A percentile compares a stretch with the other conserved stretches of the same genome.
phyloP scores from a whole-genome alignment of 495 filamentous ascomycete species.

The Aspergillus ostianus region DNA sequence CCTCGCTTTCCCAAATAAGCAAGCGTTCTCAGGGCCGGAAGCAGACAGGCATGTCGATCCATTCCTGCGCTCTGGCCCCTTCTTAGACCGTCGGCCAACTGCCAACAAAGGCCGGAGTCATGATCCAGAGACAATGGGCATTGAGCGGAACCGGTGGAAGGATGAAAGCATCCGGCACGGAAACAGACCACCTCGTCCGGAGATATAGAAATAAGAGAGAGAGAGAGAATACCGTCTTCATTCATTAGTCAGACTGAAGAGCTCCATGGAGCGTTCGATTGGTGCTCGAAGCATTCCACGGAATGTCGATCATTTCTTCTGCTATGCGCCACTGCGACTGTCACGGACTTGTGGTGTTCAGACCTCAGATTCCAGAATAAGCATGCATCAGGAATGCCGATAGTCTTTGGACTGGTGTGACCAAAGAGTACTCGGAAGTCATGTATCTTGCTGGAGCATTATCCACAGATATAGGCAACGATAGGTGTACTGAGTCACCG shows the following conservation, averaged over 20 bases:
- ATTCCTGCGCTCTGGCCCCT: not conserved
- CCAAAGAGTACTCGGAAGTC: not conserved
- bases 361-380: not conserved
- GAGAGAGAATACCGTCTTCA: not conserved
- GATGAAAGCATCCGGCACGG: not conserved
- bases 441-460: not conserved
- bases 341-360: not conserved
- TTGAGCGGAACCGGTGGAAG: not conserved
- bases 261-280: not conserved
- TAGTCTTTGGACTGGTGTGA: not conserved
- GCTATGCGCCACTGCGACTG: not conserved
- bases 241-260: not conserved
- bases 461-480: too few relatives aligned
- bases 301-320: constrained; percentile 7
- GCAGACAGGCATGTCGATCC: not conserved
- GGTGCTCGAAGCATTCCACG: not conserved
- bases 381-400: not conserved
- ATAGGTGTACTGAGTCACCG: too few relatives aligned
- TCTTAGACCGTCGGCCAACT: not conserved
- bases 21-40: not conserved
- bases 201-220: not conserved
- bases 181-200: not conserved
- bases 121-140: not conserved
- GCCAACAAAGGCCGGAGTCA: not conserved
- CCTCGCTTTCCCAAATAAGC: not conserved